These are phyloP conservation scores for Oryza punctata DNA, from an alignment of 176 grass and related monocot species.

Conservation along the genomic window DNA sequence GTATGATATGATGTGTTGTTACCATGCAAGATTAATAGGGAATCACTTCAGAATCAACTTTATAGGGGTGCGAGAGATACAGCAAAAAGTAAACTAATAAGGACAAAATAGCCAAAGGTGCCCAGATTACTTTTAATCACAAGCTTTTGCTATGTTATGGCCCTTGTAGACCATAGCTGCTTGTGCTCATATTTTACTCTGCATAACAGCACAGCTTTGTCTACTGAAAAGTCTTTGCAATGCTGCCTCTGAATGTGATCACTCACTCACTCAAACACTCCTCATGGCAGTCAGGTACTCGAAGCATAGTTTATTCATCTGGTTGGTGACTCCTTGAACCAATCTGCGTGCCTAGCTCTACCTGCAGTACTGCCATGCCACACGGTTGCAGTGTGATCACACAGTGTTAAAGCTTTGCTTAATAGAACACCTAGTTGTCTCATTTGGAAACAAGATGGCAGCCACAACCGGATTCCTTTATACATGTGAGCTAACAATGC, in stretches of 20 bases:
- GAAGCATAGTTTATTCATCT: background rate
- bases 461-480: conserved; percentile 22
- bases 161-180: background rate
- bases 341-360: background rate
- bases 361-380: background rate
- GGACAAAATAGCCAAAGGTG: background rate
- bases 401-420: conserved; percentile 37
- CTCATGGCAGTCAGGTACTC: background rate
- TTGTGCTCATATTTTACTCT: background rate
- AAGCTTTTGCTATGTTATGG: background rate
- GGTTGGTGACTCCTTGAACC: conserved; percentile 7
- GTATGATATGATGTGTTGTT: background rate
- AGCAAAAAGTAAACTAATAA: background rate
- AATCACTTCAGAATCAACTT: background rate
- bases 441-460: conserved; percentile 40
- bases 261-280: background rate
- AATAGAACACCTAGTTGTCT: conserved; percentile 43
- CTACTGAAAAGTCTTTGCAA: background rate
- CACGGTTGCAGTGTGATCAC: conserved; percentile 20
- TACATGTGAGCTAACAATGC: conserved; percentile 38
- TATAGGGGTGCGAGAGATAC: background rate
- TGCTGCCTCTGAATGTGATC: background rate
- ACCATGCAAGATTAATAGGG: background rate
- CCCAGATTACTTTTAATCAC: background rate
- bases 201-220: background rate